Conservation (phyloP, 805 yeast species). For the Lachancea lanzarotensis region DNA sequence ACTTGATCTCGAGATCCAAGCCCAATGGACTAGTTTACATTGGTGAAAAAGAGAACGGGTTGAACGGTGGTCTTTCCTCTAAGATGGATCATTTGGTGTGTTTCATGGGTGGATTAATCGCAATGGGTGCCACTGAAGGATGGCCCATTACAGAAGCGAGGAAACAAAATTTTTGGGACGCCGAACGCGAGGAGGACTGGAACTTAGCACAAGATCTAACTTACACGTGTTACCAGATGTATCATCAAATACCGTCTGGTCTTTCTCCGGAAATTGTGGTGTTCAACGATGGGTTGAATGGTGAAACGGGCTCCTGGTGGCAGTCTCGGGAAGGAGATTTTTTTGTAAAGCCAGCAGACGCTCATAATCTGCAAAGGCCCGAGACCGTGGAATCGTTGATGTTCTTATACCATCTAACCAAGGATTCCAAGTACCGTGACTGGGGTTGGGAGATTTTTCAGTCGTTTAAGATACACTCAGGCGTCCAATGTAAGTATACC, state of each 20-base stretch:
- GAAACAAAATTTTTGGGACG: slow-evolving; percentile 50
- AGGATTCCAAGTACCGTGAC: slow-evolving; percentile 71
- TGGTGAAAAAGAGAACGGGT: slow-evolving; percentile 71
- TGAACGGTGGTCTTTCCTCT: slow-evolving; percentile 50
- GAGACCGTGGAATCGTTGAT: slow-evolving; percentile 89
- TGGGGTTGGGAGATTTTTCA: slow-evolving; percentile 88
- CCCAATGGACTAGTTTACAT: slow-evolving; percentile 62
- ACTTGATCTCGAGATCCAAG: slow-evolving; percentile 51
- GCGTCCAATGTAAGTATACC: slow-evolving; percentile 37
- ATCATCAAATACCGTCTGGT: slow-evolving; percentile 67
- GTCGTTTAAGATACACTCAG: slow-evolving; percentile 56
- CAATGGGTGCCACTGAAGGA: slow-evolving; percentile 86
- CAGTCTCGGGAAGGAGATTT: slow-evolving; percentile 46
- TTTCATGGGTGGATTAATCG: slow-evolving; percentile 82
- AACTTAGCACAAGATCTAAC: slow-evolving; percentile 67
- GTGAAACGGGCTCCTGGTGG: slow-evolving; percentile 28
- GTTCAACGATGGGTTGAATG: slow-evolving; percentile 52
- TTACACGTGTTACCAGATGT: slow-evolving; percentile 78
- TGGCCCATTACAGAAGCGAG: slow-evolving; percentile 47
- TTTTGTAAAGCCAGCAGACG: slow-evolving; percentile 60
- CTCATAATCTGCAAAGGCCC: slow-evolving; percentile 85
- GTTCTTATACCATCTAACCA: slow-evolving; percentile 70
- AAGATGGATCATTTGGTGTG: slow-evolving; percentile 94
- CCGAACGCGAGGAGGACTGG: slow-evolving; percentile 54
- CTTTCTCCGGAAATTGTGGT: slow-evolving; percentile 84